phyloP scores from a whole-genome alignment of 2,329 filamentous ascomycete species.

The Macrophomina phaseolina region DNA sequence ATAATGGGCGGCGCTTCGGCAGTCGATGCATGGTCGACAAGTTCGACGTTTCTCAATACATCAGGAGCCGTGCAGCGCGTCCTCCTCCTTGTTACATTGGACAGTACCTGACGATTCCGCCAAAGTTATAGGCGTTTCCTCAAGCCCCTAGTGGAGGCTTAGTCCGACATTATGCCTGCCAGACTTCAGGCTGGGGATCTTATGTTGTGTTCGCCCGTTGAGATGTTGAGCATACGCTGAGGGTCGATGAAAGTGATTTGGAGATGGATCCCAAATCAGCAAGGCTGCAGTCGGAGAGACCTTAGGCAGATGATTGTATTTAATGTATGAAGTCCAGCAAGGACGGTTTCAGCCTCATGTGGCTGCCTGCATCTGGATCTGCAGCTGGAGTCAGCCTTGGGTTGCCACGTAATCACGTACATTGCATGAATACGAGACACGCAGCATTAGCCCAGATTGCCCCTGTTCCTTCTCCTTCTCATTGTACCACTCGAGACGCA shows the following conservation, averaged over 20 bases:
- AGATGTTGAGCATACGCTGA: neutral
- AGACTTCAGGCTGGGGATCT: no score
- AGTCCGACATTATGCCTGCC: no score
- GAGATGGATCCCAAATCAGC: neutral
- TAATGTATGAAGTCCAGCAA: neutral
- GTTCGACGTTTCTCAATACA: no score
- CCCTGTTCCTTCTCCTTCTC: no score
- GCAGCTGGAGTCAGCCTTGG: neutral
- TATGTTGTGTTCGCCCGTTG: no score
- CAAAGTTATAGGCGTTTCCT: no score
- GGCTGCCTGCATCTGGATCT: neutral
- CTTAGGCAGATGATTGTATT: neutral
- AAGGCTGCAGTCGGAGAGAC: neutral
- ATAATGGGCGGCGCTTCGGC: no score
- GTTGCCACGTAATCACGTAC: neutral
- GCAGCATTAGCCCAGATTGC: neutral
- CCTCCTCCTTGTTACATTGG: no score
- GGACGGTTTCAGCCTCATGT: neutral
- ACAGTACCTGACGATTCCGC: no score
- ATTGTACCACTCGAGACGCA: neutral
- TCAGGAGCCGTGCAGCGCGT: no score
- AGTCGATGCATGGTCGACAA: no score
- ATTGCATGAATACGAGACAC: neutral
- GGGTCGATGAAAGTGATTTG: neutral
- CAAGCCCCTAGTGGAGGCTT: no score